A percentile compares a stretch with the other conserved stretches of the same genome.
These are phyloP conservation scores for Termitomyces sp. DNA, from an alignment of 768 basidiomycete genomes.

Conservation along the genomic window DNA sequence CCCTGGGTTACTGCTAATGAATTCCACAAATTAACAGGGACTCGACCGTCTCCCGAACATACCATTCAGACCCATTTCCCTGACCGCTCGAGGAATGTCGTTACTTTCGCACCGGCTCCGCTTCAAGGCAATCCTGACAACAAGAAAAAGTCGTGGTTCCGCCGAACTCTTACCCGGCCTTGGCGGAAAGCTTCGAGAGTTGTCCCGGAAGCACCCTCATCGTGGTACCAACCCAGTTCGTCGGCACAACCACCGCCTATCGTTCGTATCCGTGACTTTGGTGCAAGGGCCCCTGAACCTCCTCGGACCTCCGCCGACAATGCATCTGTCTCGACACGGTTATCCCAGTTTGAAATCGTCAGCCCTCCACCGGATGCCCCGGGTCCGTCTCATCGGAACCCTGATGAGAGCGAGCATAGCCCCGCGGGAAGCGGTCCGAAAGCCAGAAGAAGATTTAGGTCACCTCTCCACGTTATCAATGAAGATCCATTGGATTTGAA, in stretches of 20 bases:
- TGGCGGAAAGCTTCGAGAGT: constrained; percentile 12
- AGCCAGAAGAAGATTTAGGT: constrained; percentile 21
- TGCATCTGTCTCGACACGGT: constrained; percentile 27
- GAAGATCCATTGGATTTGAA: constrained; percentile 34
- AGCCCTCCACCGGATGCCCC: constrained; percentile 21
- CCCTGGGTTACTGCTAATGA: constrained; percentile 40
- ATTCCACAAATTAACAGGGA: constrained; percentile 26
- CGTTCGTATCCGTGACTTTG: constrained; percentile 23
- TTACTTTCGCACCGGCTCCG: constrained; percentile 17
- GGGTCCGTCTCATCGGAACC: neutral
- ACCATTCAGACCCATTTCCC: constrained; percentile 5
- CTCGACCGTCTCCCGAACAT: constrained; percentile 13
- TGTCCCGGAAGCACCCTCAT: constrained; percentile 15
- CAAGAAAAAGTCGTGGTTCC: constrained; percentile 40
- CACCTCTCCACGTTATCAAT: constrained; percentile 35
- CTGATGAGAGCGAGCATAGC: constrained; percentile 22
- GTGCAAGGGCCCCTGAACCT: constrained; percentile 13
- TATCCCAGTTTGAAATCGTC: constrained; percentile 36
- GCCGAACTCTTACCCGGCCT: constrained; percentile 34
- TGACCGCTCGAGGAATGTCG: neutral
- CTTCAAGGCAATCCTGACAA: constrained; percentile 26
- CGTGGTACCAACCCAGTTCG: constrained; percentile 31
- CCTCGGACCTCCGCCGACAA: constrained; percentile 24
- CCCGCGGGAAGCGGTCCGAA: constrained; percentile 14
- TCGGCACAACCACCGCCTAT: constrained; percentile 4